Conservation (phyloP, 1,139 yeast species). For the Geotrichum reessii region DNA sequence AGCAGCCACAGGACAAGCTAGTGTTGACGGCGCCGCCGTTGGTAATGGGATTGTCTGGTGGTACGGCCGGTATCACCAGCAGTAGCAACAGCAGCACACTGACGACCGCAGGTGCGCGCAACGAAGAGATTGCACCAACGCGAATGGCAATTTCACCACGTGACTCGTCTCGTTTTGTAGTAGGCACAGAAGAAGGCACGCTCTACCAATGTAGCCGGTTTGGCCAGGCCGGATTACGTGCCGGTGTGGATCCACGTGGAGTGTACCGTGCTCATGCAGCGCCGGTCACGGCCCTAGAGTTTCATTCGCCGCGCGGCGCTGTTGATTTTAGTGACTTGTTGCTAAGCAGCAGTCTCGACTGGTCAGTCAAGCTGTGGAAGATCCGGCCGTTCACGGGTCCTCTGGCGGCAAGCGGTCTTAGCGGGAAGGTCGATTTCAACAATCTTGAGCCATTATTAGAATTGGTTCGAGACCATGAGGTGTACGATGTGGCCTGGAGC, state of each 20-base stretch:
- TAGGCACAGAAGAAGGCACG: slow-evolving; percentile 48
- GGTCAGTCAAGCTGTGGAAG: slow-evolving; percentile 42
- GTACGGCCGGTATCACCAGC: not conserved
- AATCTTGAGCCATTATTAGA: slow-evolving; percentile 19
- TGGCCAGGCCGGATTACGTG: slow-evolving; percentile 35
- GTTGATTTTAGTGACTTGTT: slow-evolving; percentile 34
- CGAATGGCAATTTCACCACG: slow-evolving; percentile 32
- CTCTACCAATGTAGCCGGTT: slow-evolving; percentile 41
- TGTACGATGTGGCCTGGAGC: slow-evolving; percentile 42
- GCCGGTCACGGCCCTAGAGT: slow-evolving; percentile 36
- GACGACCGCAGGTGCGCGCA: slow-evolving; percentile 22
- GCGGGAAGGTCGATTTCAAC: slow-evolving; percentile 3
- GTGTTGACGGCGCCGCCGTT: slow-evolving; percentile 30
- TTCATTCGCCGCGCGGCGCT: slow-evolving; percentile 32
- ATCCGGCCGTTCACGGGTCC: slow-evolving; percentile 23
- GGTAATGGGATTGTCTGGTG: slow-evolving; percentile 4
- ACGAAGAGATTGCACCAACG: slow-evolving; percentile 41
- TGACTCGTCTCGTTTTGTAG: slow-evolving; percentile 39
- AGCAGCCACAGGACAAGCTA: slow-evolving; percentile 38
- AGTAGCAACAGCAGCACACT: not conserved
- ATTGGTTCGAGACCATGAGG: slow-evolving; percentile 37
- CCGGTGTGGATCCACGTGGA: slow-evolving; percentile 33
- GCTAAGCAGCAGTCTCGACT: slow-evolving; percentile 39
- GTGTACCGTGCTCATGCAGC: slow-evolving; percentile 36
- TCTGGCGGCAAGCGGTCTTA: not conserved